Conservation (phyloP, 1,284 basidiomycete genomes). For the Sporisorium reilianum region DNA sequence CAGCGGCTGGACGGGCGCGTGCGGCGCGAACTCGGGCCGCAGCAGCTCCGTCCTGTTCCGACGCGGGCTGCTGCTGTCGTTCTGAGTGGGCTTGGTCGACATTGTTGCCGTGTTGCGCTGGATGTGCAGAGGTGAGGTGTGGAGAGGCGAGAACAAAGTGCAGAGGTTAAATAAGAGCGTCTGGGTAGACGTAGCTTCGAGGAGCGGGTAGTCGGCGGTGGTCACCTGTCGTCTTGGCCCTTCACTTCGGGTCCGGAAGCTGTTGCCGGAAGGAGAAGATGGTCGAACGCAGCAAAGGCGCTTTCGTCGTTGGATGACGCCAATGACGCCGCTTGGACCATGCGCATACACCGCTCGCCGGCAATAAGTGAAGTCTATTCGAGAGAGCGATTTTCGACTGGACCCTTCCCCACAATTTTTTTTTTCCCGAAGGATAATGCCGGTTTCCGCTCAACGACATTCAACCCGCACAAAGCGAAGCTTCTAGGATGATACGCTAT, state of each 20-base stretch:
- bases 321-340: neutral
- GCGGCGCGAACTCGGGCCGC: conserved; percentile 36
- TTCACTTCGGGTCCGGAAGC: neutral
- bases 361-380: neutral
- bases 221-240: neutral
- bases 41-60: conserved; percentile 43
- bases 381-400: neutral
- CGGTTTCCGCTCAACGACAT: no score
- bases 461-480: no score
- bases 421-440: neutral
- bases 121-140: neutral
- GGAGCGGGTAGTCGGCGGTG: neutral
- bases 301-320: neutral
- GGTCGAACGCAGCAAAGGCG: neutral
- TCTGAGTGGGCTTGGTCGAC: conserved; percentile 1
- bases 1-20: conserved; percentile 28
- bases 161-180: neutral
- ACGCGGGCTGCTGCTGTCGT: conserved; percentile 18
- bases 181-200: neutral
- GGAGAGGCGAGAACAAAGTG: neutral
- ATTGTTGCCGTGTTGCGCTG: neutral
- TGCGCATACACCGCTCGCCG: neutral
- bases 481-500: no score
- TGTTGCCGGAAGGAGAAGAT: neutral
- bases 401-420: conserved; percentile 1